These are phyloP conservation scores for Lentinus brumalis DNA, from an alignment of 768 basidiomycete genomes.

Conservation along the genomic window DNA sequence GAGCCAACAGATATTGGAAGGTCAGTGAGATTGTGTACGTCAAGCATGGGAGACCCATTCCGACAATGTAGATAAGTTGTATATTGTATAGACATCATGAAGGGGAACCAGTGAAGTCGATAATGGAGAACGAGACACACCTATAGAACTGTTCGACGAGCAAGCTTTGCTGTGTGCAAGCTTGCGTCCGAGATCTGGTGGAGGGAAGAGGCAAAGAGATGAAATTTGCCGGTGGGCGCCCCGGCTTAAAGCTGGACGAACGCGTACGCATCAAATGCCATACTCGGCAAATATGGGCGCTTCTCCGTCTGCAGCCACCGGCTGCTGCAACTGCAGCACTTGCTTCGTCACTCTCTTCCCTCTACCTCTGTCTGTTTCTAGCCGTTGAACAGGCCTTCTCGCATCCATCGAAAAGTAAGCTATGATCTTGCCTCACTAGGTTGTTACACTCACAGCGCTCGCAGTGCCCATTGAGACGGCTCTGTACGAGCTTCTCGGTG, in stretches of 20 bases:
- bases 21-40: slow-evolving; percentile 42
- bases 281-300: slow-evolving; percentile 4
- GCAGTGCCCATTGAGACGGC: slow-evolving; percentile 76
- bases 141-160: background rate
- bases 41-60: slow-evolving; percentile 56
- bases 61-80: slow-evolving; percentile 91
- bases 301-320: background rate
- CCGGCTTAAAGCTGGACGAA: slow-evolving; percentile 7
- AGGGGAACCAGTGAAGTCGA: background rate
- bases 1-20: slow-evolving; percentile 9
- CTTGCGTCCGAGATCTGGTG: background rate
- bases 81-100: slow-evolving; percentile 53
- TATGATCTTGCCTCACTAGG: background rate
- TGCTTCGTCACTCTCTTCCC: slow-evolving; percentile 1
- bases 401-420: background rate
- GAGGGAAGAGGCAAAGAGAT: background rate
- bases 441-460: background rate
- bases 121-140: background rate
- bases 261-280: slow-evolving; percentile 10
- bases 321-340: background rate
- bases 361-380: background rate
- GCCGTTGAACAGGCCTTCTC: background rate
- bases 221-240: background rate
- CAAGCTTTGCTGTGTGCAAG: background rate
- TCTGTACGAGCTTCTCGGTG: slow-evolving; percentile 85